Conservation (phyloP, 805 yeast genomes). For the Sugiyamaella qingdaonensis region DNA sequence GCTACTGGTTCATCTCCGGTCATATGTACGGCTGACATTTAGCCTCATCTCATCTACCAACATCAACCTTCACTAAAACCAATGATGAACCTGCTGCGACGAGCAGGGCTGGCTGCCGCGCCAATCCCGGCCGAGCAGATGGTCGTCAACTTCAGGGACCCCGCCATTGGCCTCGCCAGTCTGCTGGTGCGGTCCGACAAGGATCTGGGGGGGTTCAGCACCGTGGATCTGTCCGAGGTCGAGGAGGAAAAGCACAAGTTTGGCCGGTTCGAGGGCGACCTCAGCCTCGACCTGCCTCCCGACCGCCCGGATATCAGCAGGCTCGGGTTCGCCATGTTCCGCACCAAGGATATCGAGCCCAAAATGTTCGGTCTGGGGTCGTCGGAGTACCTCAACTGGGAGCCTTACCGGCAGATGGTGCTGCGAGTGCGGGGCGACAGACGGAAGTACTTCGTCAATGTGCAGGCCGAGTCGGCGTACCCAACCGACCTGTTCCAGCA, state of each 20-base stretch:
- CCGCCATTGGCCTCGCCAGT: slow-evolving; percentile 42
- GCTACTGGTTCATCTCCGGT: too few species aligned
- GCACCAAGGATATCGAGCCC: slow-evolving; percentile 61
- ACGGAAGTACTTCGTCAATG: slow-evolving; percentile 70
- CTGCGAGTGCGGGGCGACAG: slow-evolving; percentile 69
- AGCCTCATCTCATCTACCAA: too few species aligned
- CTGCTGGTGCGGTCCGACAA: slow-evolving; percentile 64
- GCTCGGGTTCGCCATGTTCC: slow-evolving; percentile 77
- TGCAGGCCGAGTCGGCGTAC: slow-evolving; percentile 76
- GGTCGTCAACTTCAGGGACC: slow-evolving; percentile 55
- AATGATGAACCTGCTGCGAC: slow-evolving; percentile 10
- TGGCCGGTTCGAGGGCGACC: slow-evolving; percentile 68
- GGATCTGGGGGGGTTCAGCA: slow-evolving; percentile 75
- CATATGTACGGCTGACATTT: too few species aligned
- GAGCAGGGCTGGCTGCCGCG: slow-evolving; percentile 16
- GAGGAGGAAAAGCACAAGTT: slow-evolving; percentile 30
- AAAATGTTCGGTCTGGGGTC: slow-evolving; percentile 37
- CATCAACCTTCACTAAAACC: too few species aligned
- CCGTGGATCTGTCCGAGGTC: slow-evolving; percentile 48
- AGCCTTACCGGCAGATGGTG: slow-evolving; percentile 55
- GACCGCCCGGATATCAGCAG: slow-evolving; percentile 59
- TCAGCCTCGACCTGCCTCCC: slow-evolving; percentile 62
- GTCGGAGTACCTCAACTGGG: slow-evolving; percentile 66
- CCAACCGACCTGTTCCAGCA: slow-evolving; percentile 81
- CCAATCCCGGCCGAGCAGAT: slow-evolving; percentile 33